These are phyloP conservation scores for Coleophoma cylindrospora DNA, from an alignment of 2,329 filamentous ascomycete species.

Conservation along the genomic window DNA sequence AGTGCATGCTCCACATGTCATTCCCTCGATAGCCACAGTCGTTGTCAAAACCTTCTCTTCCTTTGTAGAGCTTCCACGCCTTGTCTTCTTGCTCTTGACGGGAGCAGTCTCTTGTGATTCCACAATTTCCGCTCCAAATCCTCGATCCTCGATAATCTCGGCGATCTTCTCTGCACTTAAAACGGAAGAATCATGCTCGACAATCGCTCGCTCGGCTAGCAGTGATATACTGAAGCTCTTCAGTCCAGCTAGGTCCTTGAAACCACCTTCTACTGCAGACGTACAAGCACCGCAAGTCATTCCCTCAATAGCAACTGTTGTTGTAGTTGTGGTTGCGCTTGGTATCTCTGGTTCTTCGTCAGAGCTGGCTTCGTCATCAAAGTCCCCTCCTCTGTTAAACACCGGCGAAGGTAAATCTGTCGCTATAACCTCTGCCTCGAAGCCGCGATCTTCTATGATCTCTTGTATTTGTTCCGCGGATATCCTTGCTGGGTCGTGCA, in stretches of 20 bases:
- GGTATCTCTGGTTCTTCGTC: constrained; percentile 26
- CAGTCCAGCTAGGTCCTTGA: constrained; percentile 69
- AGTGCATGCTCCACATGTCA: constrained; percentile 97
- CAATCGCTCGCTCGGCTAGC: constrained; percentile 77
- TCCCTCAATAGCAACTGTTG: constrained; percentile 73
- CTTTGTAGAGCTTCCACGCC: constrained; percentile 17
- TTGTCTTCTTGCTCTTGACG: constrained; percentile 23
- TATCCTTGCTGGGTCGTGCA: constrained; percentile 75
- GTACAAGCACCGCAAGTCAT: constrained; percentile 94
- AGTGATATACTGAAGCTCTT: constrained; percentile 77
- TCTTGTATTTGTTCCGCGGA: constrained; percentile 73
- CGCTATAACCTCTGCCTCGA: constrained; percentile 84
- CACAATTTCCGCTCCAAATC: constrained; percentile 75
- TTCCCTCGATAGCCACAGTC: constrained; percentile 86
- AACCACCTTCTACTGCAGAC: constrained; percentile 75
- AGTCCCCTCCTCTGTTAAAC: constrained; percentile 26
- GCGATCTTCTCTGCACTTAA: constrained; percentile 48
- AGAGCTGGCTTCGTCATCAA: constrained; percentile 22
- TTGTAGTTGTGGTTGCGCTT: constrained; percentile 45
- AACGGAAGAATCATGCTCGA: constrained; percentile 66
- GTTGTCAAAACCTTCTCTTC: constrained; percentile 56
- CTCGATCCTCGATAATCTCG: constrained; percentile 62
- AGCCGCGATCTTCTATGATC: constrained; percentile 86
- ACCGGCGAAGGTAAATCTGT: constrained; percentile 64
- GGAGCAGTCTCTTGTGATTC: constrained; percentile 55